Conservation (phyloP, 2,329 filamentous ascomycete genomes). For the Apiospora aurea region DNA sequence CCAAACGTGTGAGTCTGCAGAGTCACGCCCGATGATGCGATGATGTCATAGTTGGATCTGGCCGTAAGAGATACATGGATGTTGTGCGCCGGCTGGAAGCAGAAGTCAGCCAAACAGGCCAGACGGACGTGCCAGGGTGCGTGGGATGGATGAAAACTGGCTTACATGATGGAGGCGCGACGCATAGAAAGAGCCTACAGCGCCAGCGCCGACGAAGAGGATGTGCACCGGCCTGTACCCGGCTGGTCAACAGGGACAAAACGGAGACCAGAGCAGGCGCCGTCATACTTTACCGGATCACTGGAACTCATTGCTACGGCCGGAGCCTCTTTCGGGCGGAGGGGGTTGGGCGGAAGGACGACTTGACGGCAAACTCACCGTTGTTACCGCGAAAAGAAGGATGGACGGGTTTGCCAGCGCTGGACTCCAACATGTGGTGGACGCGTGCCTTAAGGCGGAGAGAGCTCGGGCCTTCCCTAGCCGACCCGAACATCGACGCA, state of each 20-base stretch:
- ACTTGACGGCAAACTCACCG: neutral
- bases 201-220: slow-evolving; percentile 74
- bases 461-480: slow-evolving; percentile 5
- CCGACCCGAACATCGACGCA: neutral
- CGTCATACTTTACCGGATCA: slow-evolving; percentile 15
- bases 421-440: neutral
- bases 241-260: neutral
- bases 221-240: slow-evolving; percentile 58
- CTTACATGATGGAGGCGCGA: slow-evolving; percentile 68
- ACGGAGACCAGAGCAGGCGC: neutral
- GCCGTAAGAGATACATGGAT: slow-evolving; percentile 73
- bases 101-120: neutral
- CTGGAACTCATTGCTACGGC: neutral
- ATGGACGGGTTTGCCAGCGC: neutral
- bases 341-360: neutral
- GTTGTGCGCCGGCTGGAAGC: slow-evolving; percentile 52
- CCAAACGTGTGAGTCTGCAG: slow-evolving; percentile 73
- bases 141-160: neutral
- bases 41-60: slow-evolving; percentile 74
- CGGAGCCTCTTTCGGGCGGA: neutral
- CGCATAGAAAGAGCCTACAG: slow-evolving; percentile 76
- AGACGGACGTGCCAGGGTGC: slow-evolving; percentile 5
- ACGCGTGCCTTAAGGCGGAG: neutral
- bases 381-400: neutral
- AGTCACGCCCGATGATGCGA: slow-evolving; percentile 66